Percentiles rank a stretch among this genome's conserved stretches.
phyloP scores from a whole-genome alignment of 1,284 basidiomycete species.

The Tilletia indica region DNA sequence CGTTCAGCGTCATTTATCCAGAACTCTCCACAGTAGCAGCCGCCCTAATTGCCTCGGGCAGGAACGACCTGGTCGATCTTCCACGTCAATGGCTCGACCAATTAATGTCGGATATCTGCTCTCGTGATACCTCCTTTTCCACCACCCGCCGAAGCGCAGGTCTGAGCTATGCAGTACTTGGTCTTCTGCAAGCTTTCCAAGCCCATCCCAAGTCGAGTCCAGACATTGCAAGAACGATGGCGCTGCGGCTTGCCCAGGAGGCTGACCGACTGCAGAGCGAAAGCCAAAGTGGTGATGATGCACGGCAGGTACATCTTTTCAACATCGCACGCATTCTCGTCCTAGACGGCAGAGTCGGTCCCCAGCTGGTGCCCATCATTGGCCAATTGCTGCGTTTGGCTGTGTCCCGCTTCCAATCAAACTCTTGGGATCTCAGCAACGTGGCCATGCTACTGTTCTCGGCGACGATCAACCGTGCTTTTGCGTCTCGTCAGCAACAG shows the following conservation, averaged over 20 bases:
- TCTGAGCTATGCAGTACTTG: constrained; percentile 55
- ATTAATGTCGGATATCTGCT: neutral
- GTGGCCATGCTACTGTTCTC: constrained; percentile 57
- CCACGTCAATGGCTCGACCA: constrained; percentile 49
- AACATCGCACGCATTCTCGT: constrained; percentile 55
- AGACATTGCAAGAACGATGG: constrained; percentile 22
- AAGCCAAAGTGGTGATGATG: neutral
- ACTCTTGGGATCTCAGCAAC: constrained; percentile 56
- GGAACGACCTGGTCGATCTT: constrained; percentile 33
- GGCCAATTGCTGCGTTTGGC: constrained; percentile 51
- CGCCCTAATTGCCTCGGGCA: constrained; percentile 37
- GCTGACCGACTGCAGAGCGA: neutral
- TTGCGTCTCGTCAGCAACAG: constrained; percentile 23
- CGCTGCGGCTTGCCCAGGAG: neutral
- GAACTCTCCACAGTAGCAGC: constrained; percentile 47
- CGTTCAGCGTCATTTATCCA: constrained; percentile 56
- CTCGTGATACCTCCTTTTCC: constrained; percentile 36
- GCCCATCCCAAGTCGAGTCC: neutral
- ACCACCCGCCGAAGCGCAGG: constrained; percentile 57
- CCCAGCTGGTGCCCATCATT: constrained; percentile 34
- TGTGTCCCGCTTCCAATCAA: constrained; percentile 52
- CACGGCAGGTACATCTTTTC: constrained; percentile 47
- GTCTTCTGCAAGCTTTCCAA: constrained; percentile 43
- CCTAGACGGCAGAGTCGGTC: constrained; percentile 41
- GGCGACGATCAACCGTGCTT: constrained; percentile 50